Percentiles rank a stretch among this genome's conserved stretches.
phyloP scores from a whole-genome alignment of 345 rosid genomes.

The Arabis hirsuta region DNA sequence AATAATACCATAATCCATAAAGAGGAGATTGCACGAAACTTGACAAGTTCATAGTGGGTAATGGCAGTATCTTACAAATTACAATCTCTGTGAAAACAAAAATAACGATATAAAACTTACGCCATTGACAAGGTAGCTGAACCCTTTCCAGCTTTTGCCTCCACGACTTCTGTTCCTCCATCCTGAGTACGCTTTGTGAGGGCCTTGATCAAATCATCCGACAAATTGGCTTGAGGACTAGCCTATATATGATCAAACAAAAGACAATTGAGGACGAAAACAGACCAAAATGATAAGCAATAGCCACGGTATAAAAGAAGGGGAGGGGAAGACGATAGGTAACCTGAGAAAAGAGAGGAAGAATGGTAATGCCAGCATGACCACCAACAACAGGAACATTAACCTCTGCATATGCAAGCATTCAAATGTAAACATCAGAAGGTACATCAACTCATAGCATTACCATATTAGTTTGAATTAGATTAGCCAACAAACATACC shows the following conservation, averaged over 20 bases:
- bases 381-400: constrained; percentile 80
- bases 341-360: constrained; percentile 72
- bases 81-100: too few relatives aligned
- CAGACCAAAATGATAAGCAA: constrained; percentile 14
- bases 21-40: not conserved
- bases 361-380: constrained; percentile 79
- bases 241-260: constrained; percentile 51
- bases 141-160: constrained; percentile 95
- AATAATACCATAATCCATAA: not conserved
- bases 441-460: not conserved
- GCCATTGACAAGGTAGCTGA: constrained; percentile 93
- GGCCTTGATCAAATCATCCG: constrained; percentile 61
- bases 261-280: constrained; percentile 20
- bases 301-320: not conserved
- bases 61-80: too few relatives aligned
- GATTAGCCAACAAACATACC: not conserved
- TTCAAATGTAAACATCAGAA: not conserved
- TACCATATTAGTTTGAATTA: not conserved
- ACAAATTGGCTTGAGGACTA: constrained; percentile 70
- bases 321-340: not conserved
- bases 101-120: too few relatives aligned
- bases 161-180: constrained; percentile 91
- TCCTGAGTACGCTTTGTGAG: constrained; percentile 90
- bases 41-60: too few relatives aligned
- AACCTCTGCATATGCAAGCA: constrained; percentile 50